Evolutionary conservation across 257 asterid genomes (phyloP).

Genomic region (Leonotis leonurus): DNA sequence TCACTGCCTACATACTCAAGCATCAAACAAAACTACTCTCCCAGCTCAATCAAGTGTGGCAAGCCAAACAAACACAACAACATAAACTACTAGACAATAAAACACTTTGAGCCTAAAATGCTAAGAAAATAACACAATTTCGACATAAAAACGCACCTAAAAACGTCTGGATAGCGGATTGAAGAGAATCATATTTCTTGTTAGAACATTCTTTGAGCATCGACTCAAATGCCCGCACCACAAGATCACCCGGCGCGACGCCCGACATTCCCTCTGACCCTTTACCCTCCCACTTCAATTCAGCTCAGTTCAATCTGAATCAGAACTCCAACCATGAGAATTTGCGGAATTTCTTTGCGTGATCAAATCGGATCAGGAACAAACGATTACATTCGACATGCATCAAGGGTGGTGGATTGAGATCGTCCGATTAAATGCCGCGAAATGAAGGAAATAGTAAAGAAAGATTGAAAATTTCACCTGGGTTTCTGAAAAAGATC

Average conservation of each 20-base stretch:
- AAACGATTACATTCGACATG: background rate
- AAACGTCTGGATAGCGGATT: constrained; percentile 62
- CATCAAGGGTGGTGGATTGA: background rate
- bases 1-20: constrained; percentile 7
- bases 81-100: constrained; percentile 1
- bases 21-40: background rate
- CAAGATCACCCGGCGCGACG: constrained; percentile 90
- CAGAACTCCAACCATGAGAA: background rate
- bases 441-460: background rate
- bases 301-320: constrained; percentile 18
- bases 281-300: constrained; percentile 9
- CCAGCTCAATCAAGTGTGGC: constrained; percentile 12
- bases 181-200: constrained; percentile 59
- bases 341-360: background rate
- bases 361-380: constrained; percentile 31
- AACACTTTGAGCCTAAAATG: background rate
- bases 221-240: constrained; percentile 88
- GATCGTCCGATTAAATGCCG: constrained; percentile 12
- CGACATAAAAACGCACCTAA: constrained; percentile 41
- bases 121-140: background rate
- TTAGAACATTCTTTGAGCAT: constrained; percentile 89
- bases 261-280: constrained; percentile 53
- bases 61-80: background rate
- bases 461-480: constrained; percentile 13
- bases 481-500: constrained; percentile 3